Conservation (phyloP, 2,329 filamentous ascomycete genomes). For the Sporothrix brunneoviolacea region DNA sequence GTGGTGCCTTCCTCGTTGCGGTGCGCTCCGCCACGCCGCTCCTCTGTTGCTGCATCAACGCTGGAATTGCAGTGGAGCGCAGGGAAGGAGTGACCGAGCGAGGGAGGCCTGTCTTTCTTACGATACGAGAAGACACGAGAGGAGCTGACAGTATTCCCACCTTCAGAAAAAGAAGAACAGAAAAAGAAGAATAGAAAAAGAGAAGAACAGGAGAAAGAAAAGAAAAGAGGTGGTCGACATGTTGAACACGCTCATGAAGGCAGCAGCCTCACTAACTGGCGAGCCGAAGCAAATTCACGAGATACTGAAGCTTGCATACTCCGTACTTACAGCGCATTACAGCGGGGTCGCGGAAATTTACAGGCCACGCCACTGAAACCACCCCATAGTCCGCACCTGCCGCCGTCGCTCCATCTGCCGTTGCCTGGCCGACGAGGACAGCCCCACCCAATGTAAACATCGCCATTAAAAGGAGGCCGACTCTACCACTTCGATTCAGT, state of each 20-base stretch:
- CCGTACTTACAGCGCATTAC: background rate
- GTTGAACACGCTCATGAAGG: no score
- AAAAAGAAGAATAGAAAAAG: no score
- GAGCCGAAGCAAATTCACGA: no score
- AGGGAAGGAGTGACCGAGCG: background rate
- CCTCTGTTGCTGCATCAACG: slow-evolving; percentile 17
- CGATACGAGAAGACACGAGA: no score
- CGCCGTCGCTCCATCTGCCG: background rate
- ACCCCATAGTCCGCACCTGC: background rate
- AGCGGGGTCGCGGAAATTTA: background rate
- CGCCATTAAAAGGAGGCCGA: slow-evolving; percentile 18
- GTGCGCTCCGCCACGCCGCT: slow-evolving; percentile 4
- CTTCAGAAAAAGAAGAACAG: no score
- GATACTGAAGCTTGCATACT: no score
- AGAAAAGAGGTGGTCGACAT: no score
- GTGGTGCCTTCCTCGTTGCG: background rate
- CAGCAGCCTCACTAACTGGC: no score
- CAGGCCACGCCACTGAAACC: background rate
- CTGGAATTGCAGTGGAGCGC: slow-evolving; percentile 12
- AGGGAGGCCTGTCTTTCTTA: background rate
- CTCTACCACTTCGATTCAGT: background rate
- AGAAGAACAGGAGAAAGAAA: no score
- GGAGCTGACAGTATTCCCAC: no score
- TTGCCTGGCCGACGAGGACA: slow-evolving; percentile 10
- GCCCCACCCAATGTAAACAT: slow-evolving; percentile 20